phyloP scores from a whole-genome alignment of 106 monocot genomes.

The Alisma plantagoaquatica region DNA sequence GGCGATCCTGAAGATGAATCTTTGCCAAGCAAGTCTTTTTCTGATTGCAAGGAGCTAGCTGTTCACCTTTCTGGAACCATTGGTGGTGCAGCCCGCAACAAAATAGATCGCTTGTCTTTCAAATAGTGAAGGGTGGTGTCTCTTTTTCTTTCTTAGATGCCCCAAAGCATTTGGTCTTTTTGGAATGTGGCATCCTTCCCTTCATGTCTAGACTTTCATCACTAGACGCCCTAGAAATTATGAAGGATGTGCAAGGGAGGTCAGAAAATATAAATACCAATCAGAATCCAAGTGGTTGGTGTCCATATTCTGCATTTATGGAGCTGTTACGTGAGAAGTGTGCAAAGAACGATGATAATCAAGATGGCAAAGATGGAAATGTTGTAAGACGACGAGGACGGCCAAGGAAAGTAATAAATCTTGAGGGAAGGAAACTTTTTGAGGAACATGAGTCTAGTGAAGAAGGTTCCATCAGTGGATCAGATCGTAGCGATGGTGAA shows the following conservation, averaged over 20 bases:
- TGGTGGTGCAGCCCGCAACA: constrained; percentile 68
- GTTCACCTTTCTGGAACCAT: constrained; percentile 63
- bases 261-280: constrained; percentile 53
- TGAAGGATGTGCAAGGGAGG: constrained; percentile 77
- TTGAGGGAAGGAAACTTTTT: constrained; percentile 78
- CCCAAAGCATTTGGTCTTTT: constrained; percentile 66
- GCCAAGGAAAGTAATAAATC: constrained; percentile 57
- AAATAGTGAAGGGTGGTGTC: constrained; percentile 73
- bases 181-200: constrained; percentile 73
- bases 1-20: constrained; percentile 41
- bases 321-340: constrained; percentile 59
- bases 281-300: constrained; percentile 81
- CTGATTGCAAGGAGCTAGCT: constrained; percentile 75
- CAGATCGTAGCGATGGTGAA: constrained; percentile 50
- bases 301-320: constrained; percentile 63
- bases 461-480: constrained; percentile 69
- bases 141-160: constrained; percentile 69
- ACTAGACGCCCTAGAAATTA: constrained; percentile 50
- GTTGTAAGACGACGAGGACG: constrained; percentile 64
- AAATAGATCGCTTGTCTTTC: constrained; percentile 61
- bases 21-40: constrained; percentile 35
- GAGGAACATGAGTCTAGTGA: constrained; percentile 59
- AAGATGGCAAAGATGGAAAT: constrained; percentile 66
- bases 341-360: constrained; percentile 61
- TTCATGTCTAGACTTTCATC: constrained; percentile 72